Conservation (phyloP, 2,329 filamentous ascomycete genomes). For the Penicillium rolfsii region DNA sequence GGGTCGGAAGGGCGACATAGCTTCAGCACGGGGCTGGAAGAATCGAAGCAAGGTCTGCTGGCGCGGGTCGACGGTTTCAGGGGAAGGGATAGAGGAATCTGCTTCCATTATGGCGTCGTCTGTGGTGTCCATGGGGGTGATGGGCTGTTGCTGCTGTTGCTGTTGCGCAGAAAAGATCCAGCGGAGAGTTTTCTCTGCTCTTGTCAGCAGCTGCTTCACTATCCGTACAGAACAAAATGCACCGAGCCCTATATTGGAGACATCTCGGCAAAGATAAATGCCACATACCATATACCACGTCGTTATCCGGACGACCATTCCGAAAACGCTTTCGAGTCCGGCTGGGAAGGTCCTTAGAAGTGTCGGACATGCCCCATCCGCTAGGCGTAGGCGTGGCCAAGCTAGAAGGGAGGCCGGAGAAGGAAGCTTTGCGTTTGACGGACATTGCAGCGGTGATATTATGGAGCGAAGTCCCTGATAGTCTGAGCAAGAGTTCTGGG, state of each 20-base stretch:
- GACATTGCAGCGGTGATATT: constrained; percentile 47
- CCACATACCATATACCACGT: constrained; percentile 57
- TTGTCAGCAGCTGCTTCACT: constrained; percentile 22
- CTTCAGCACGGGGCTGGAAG: constrained; percentile 38
- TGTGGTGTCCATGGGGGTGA: constrained; percentile 21
- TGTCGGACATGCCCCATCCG: constrained; percentile 37
- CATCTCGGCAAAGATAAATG: not conserved
- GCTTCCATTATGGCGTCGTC: constrained; percentile 36
- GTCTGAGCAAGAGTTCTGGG: not conserved
- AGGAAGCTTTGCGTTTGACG: constrained; percentile 63
- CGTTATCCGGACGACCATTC: constrained; percentile 61
- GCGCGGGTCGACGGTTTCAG: constrained; percentile 41
- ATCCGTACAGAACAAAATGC: not conserved
- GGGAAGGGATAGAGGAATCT: constrained; percentile 27
- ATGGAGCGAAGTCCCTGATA: not conserved
- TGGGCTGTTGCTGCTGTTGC: constrained; percentile 31
- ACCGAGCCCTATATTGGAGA: not conserved
- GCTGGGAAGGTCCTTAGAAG: constrained; percentile 53
- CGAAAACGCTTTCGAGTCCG: constrained; percentile 63
- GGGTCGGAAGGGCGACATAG: constrained; percentile 21
- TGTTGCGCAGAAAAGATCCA: constrained; percentile 49
- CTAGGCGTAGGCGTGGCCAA: constrained; percentile 19
- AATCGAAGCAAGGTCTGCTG: constrained; percentile 47
- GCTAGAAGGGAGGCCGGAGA: constrained; percentile 48
- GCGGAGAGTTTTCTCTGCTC: constrained; percentile 46